A percentile compares a stretch with the other conserved stretches of the same genome.
These are phyloP conservation scores for Fomitopsis schrenkii DNA, from an alignment of 1,284 basidiomycete genomes.

Conservation along the genomic window DNA sequence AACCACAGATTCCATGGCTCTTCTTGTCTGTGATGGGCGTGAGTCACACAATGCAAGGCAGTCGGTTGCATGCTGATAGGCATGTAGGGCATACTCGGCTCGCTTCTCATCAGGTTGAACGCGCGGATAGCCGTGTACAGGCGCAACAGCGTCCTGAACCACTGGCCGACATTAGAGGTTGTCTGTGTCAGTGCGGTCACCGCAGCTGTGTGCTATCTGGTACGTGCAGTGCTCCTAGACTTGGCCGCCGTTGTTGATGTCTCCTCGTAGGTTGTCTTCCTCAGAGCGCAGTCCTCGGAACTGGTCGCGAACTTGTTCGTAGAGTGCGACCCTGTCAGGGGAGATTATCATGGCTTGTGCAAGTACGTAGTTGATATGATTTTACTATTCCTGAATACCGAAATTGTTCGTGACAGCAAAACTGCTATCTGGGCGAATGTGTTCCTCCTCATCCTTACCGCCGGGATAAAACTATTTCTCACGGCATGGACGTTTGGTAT, in stretches of 20 bases:
- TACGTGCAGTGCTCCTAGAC: slow-evolving; percentile 23
- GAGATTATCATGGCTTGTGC: slow-evolving; percentile 71
- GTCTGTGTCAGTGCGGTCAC: slow-evolving; percentile 59
- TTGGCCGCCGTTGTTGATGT: not conserved
- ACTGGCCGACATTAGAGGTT: slow-evolving; percentile 66
- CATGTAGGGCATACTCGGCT: slow-evolving; percentile 56
- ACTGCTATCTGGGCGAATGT: slow-evolving; percentile 63
- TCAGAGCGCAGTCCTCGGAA: slow-evolving; percentile 64
- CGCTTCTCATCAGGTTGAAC: slow-evolving; percentile 62
- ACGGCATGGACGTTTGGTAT: slow-evolving; percentile 77
- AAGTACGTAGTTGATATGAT: too few relatives aligned
- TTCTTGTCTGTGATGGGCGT: slow-evolving; percentile 58
- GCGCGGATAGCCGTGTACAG: slow-evolving; percentile 59
- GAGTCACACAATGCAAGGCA: slow-evolving; percentile 10
- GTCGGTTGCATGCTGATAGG: not conserved
- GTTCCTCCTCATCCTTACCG: slow-evolving; percentile 60
- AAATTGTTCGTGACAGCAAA: slow-evolving; percentile 41
- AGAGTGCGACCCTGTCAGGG: slow-evolving; percentile 62
- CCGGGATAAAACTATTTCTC: slow-evolving; percentile 53
- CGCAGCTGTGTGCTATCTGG: slow-evolving; percentile 64
- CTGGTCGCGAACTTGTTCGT: slow-evolving; percentile 70
- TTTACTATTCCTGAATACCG: too few relatives aligned
- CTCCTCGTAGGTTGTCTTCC: slow-evolving; percentile 31
- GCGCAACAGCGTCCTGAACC: slow-evolving; percentile 47
- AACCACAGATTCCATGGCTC: slow-evolving; percentile 60